Conservation (phyloP, 305 asterid genomes). For the Ilex paraguariensis region DNA sequence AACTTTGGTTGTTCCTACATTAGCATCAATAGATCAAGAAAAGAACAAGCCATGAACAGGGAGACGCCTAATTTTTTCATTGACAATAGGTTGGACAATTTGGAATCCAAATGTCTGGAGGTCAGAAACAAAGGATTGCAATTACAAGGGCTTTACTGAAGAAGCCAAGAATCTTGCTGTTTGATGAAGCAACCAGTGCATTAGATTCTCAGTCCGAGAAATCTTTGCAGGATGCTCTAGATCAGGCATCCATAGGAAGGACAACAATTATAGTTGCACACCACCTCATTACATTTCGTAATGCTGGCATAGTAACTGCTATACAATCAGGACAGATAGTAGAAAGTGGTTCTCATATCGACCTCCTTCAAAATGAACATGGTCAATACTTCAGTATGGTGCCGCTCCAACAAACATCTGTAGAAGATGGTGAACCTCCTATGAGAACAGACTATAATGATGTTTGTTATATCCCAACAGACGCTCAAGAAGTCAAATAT, state of each 20-base stretch:
- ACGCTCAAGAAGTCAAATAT: background rate
- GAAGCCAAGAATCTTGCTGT: background rate
- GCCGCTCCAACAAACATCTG: background rate
- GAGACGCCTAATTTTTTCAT: background rate
- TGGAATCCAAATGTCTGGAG: background rate
- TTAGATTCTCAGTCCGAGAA: slow-evolving; percentile 2
- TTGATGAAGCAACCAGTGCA: slow-evolving; percentile 3
- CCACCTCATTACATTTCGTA: background rate
- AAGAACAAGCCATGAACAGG: no score
- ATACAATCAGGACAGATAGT: background rate
- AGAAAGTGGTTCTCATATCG: background rate
- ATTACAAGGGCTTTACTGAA: background rate
- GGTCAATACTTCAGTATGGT: background rate
- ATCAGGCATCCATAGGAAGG: background rate
- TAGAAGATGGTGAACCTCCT: background rate
- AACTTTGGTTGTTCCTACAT: no score
- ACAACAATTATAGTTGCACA: slow-evolving; percentile 2
- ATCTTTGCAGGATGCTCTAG: background rate
- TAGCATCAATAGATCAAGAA: no score
- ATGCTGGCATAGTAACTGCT: background rate
- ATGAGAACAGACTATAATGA: background rate
- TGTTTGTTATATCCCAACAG: no score
- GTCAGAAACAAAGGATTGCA: slow-evolving; percentile 3
- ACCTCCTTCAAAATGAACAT: background rate
- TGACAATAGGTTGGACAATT: slow-evolving; percentile 1